These are phyloP conservation scores for Cryptococcus sp. DNA, from an alignment of 1,284 basidiomycete species.

Conservation along the genomic window DNA sequence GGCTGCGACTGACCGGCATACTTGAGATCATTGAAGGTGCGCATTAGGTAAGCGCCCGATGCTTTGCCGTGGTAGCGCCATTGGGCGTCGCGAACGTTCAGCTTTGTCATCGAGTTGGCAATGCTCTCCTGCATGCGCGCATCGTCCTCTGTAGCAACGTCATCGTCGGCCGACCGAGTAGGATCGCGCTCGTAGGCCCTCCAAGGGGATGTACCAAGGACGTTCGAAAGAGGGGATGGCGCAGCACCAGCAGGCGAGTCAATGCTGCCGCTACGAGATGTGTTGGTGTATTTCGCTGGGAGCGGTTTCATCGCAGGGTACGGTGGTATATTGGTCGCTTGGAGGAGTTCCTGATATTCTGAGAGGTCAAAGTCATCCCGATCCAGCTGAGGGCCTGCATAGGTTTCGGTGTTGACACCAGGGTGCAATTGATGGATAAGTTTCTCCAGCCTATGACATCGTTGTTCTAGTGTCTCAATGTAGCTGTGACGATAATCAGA, in stretches of 20 bases:
- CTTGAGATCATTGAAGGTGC: slow-evolving; percentile 67
- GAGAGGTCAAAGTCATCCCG: slow-evolving; percentile 69
- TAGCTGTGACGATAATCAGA: slow-evolving; percentile 56
- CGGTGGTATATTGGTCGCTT: slow-evolving; percentile 39
- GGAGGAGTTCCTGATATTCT: slow-evolving; percentile 38
- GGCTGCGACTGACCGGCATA: slow-evolving; percentile 34
- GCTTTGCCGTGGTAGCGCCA: slow-evolving; percentile 71
- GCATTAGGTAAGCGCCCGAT: slow-evolving; percentile 66
- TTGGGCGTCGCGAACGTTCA: slow-evolving; percentile 47
- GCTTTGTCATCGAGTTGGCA: slow-evolving; percentile 35
- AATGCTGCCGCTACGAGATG: background rate
- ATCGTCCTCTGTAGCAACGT: slow-evolving; percentile 23
- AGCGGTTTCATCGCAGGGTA: slow-evolving; percentile 40
- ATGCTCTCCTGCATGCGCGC: slow-evolving; percentile 22
- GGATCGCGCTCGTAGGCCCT: slow-evolving; percentile 38
- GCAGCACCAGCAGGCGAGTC: slow-evolving; percentile 20
- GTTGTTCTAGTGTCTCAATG: slow-evolving; percentile 69
- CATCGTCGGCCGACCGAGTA: slow-evolving; percentile 28
- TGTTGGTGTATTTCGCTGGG: slow-evolving; percentile 1
- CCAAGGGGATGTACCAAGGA: slow-evolving; percentile 41
- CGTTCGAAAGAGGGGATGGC: slow-evolving; percentile 26
- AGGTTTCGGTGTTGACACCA: slow-evolving; percentile 64
- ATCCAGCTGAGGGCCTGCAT: slow-evolving; percentile 68
- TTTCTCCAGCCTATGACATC: slow-evolving; percentile 71
- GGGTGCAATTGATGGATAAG: slow-evolving; percentile 67